A percentile compares a stretch with the other conserved stretches of the same genome.
Conservation (phyloP, 306 rosid genomes). For the Sechiopsis laciniata region DNA sequence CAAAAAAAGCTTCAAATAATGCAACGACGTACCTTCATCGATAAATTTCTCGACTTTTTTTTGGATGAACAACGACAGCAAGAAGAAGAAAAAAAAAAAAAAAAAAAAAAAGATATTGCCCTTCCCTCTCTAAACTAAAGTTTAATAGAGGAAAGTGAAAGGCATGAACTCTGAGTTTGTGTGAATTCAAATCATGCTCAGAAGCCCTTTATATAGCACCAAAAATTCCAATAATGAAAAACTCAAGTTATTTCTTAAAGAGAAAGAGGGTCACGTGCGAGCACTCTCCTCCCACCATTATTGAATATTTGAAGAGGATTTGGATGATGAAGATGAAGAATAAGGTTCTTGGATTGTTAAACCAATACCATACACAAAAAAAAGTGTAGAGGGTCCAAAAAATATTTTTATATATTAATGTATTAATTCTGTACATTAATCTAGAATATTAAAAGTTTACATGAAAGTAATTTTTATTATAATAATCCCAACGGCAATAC, state of each 20-base stretch:
- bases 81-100: too few relatives aligned
- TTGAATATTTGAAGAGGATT: conserved; percentile 3
- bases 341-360: conserved; percentile 30
- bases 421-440: background rate
- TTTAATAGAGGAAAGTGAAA: conserved; percentile 15
- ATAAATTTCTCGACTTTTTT: too few relatives aligned
- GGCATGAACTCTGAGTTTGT: conserved; percentile 2
- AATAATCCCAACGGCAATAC: conserved; percentile 12
- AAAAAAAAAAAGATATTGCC: background rate
- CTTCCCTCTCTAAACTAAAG: background rate
- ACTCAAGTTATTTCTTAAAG: background rate
- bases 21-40: too few relatives aligned
- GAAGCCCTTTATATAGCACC: conserved; percentile 4
- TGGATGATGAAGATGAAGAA: conserved; percentile 22
- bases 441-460: background rate
- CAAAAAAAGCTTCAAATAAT: too few relatives aligned
- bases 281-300: conserved; percentile 31
- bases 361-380: conserved; percentile 19
- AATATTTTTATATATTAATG: background rate
- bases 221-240: background rate
- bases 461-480: conserved; percentile 11
- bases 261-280: conserved; percentile 19
- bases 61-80: too few relatives aligned
- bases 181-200: conserved; percentile 13
- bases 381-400: conserved; percentile 3